Conservation (phyloP, 2,329 filamentous ascomycete species). For the Helotiales sp. region DNA sequence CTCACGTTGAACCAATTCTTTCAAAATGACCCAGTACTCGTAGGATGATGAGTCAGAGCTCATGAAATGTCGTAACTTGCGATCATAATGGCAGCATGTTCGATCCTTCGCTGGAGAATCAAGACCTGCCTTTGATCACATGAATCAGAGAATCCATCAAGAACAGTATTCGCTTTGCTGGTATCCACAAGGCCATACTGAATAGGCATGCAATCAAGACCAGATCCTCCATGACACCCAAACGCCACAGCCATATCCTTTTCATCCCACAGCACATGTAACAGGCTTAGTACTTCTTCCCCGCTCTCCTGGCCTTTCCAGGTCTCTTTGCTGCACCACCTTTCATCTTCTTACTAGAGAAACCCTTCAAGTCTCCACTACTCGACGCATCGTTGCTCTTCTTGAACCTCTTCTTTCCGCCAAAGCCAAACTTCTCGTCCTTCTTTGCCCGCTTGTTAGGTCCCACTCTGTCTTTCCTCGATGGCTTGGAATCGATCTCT, state of each 20-base stretch:
- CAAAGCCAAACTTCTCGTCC: slow-evolving; percentile 91
- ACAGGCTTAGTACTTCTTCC: slow-evolving; percentile 26
- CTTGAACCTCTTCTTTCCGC: slow-evolving; percentile 87
- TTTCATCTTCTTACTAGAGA: slow-evolving; percentile 88
- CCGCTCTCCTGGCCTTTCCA: slow-evolving; percentile 45
- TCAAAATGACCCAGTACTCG: too few species aligned
- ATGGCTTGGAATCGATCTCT: slow-evolving; percentile 39
- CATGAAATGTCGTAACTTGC: too few species aligned
- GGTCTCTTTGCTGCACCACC: slow-evolving; percentile 46
- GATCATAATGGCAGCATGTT: too few species aligned
- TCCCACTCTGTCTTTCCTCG: slow-evolving; percentile 41
- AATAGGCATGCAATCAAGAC: too few species aligned
- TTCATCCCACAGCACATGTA: neutral
- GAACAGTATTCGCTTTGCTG: neutral
- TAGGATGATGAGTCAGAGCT: too few species aligned
- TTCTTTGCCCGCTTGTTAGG: slow-evolving; percentile 88
- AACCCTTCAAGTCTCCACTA: slow-evolving; percentile 76
- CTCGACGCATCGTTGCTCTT: slow-evolving; percentile 91
- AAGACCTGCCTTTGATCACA: too few species aligned
- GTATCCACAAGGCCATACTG: neutral
- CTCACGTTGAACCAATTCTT: too few species aligned
- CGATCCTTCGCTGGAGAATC: too few species aligned
- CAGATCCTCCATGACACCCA: neutral
- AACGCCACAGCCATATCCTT: slow-evolving; percentile 6
- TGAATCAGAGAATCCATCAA: too few species aligned